Base-by-base conservation (phyloP, 164 flowering plant species). In the Tinospora cordifolia region DNA sequence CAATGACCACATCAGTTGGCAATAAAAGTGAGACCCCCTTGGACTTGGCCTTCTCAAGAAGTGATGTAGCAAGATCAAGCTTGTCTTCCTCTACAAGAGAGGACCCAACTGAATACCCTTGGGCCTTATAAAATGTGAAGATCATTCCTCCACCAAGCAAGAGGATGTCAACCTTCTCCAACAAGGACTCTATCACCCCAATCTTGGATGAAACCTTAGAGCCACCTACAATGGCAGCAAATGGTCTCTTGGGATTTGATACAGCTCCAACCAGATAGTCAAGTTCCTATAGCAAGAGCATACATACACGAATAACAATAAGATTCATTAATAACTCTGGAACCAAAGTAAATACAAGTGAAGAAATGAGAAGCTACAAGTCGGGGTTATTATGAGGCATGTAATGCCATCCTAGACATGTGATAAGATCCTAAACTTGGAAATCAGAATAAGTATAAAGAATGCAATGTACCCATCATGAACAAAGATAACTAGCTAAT, bases 151-250 rank as follows among this genome's bases (percentile, higher is more conserved):
- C 97, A 74, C 95, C 97, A 21, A 91, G 74, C 21, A 88, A 26
- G 27, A 91, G 95, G 68, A 90, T 41, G 69, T 91, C 86, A 66
- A 85, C 88, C 79, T 88, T 90, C 72, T 69, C 86, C 83, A 91
- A 76, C 69, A 91, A 73, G 6, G 95, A 90, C 39, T 91, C 97
- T 0, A 91, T 91, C 68, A 91, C 97, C 17, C 95, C 93, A 75
- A 91, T 91, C 81, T 91, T 89, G 58, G 82, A 69, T 67, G 97
- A 91, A 22, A 91, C 95, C 79, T 91, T 91, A 60, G 97, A 83
- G 59, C 97, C 97, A 63, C 97, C 95, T 40, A 91, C 92, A 80
- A 91, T 91, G 2, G 97, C 95, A 79, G 96, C 97, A 83, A 91
- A 91, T 64, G 97, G 97, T 83, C 78, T 91, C 87, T 87, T 86